These are phyloP conservation scores for Holtermanniella nyarrowii DNA, from an alignment of 768 basidiomycete species.

Conservation along the genomic window DNA sequence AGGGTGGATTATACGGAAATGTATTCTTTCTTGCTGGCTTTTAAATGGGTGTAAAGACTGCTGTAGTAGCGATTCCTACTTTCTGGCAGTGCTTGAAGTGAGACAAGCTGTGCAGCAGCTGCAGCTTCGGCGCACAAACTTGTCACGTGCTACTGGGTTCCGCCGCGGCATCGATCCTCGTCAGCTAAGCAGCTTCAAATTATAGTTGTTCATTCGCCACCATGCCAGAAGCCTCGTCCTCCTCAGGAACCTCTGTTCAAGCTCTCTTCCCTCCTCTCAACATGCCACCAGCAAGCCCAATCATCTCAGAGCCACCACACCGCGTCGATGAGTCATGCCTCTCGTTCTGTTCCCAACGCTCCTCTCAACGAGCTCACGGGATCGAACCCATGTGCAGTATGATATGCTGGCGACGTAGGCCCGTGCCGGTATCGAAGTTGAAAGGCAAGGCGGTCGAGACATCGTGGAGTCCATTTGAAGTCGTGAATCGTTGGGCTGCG, in stretches of 20 bases:
- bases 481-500: slow-evolving; percentile 10
- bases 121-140: no score
- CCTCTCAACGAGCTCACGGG: background rate
- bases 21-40: background rate
- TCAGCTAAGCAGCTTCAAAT: no score
- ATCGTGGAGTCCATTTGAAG: slow-evolving; percentile 16
- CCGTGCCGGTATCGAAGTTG: background rate
- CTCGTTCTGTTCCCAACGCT: background rate
- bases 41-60: no score
- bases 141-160: no score
- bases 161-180: background rate
- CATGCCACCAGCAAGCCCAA: background rate
- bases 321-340: background rate
- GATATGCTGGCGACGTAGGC: background rate
- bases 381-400: background rate
- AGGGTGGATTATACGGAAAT: background rate
- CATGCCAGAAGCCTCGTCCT: background rate
- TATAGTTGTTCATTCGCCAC: no score
- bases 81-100: no score
- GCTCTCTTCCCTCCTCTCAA: background rate
- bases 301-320: background rate
- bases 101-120: no score
- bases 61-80: background rate
- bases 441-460: no score
- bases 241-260: background rate